phyloP scores from a whole-genome alignment of 805 yeast species.

The Wickerhamomyces xylosicus region DNA sequence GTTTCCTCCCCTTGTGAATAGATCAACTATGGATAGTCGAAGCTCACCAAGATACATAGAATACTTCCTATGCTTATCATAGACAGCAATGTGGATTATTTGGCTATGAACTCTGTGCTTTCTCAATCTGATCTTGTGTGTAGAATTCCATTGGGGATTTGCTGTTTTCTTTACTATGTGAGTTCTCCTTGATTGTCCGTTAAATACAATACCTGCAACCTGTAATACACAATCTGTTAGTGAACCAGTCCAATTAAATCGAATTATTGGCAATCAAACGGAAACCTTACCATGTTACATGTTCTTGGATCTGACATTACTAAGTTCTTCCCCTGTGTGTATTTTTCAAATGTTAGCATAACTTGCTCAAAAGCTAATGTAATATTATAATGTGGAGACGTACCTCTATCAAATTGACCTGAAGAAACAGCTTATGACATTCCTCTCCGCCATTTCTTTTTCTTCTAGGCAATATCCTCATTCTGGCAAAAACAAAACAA shows the following conservation, averaged over 20 bases:
- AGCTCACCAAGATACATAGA: constrained; percentile 20
- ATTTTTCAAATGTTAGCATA: neutral
- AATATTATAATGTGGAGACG: too few species aligned
- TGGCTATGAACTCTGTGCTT: constrained; percentile 6
- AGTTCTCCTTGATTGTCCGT: constrained; percentile 13
- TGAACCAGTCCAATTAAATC: too few species aligned
- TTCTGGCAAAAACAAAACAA: too few species aligned
- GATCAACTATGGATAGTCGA: constrained; percentile 13
- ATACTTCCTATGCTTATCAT: constrained; percentile 18
- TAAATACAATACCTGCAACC: constrained; percentile 18
- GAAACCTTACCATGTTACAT: constrained; percentile 1
- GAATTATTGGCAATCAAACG: too few species aligned
- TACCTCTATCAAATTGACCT: neutral
- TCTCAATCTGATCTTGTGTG: constrained; percentile 8
- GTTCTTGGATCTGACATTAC: neutral
- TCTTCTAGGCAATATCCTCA: neutral
- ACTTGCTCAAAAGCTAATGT: too few species aligned
- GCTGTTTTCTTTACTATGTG: constrained; percentile 14
- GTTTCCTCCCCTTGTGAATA: constrained; percentile 7
- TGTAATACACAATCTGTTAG: neutral
- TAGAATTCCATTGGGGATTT: constrained; percentile 16
- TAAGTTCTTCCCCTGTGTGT: neutral
- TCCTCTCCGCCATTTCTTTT: neutral
- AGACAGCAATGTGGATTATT: constrained; percentile 15
- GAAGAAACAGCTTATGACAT: neutral